A percentile compares a stretch with the other conserved stretches of the same genome.
These are phyloP conservation scores for Candida palmyrensis DNA, from an alignment of 805 yeast species.

Conservation along the genomic window DNA sequence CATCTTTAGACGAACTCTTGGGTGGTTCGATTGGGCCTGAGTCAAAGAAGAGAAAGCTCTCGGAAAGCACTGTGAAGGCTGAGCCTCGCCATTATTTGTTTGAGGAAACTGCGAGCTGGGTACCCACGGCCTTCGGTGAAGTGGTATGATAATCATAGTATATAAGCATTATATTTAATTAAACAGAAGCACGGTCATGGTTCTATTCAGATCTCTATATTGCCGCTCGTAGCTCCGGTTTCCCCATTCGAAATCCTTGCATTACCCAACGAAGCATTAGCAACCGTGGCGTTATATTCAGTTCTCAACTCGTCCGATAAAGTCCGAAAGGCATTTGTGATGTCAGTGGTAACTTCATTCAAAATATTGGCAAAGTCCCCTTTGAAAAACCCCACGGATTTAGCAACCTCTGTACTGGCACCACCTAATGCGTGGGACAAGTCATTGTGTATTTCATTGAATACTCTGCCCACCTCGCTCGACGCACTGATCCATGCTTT, in stretches of 20 bases:
- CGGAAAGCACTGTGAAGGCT: constrained; percentile 6
- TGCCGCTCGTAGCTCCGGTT: no score
- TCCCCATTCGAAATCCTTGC: no score
- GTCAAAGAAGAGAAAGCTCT: constrained; percentile 13
- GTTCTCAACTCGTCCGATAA: no score
- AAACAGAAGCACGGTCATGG: not conserved
- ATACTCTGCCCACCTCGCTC: not conserved
- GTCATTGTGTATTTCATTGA: not conserved
- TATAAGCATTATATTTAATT: not conserved
- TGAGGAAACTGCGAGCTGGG: constrained; percentile 38
- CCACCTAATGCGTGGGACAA: constrained; percentile 1
- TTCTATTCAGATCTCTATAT: not conserved
- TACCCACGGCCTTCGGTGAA: constrained; percentile 51
- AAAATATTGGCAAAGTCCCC: no score
- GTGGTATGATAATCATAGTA: constrained; percentile 4
- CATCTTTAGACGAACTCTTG: constrained; percentile 21
- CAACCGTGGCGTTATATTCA: no score
- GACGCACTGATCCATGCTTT: not conserved
- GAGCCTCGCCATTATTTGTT: constrained; percentile 17
- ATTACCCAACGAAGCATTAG: no score
- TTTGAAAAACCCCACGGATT: no score
- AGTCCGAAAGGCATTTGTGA: no score
- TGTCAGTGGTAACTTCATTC: no score
- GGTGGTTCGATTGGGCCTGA: constrained; percentile 9
- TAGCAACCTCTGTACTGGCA: no score